These are phyloP conservation scores for Hypomontagnella submonticulosa DNA, from an alignment of 495 filamentous ascomycete species.

Conservation along the genomic window DNA sequence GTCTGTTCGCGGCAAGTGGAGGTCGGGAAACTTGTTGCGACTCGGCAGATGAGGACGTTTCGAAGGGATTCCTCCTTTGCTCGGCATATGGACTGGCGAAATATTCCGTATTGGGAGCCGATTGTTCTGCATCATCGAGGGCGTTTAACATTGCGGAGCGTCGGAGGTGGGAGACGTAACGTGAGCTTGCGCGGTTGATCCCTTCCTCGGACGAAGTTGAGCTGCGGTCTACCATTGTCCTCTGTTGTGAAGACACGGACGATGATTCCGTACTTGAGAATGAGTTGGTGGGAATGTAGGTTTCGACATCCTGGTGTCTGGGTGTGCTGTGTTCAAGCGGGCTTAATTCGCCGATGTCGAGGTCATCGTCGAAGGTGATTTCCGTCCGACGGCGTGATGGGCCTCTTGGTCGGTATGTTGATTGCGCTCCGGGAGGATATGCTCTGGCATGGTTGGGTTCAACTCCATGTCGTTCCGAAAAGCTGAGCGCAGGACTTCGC, in stretches of 20 bases:
- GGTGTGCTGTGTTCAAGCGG: slow-evolving; percentile 19
- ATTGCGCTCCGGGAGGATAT: slow-evolving; percentile 32
- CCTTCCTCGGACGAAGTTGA: slow-evolving; percentile 48
- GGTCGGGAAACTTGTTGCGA: slow-evolving; percentile 31
- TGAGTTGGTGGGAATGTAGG: slow-evolving; percentile 45
- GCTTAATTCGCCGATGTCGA: slow-evolving; percentile 17
- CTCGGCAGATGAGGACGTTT: slow-evolving; percentile 19
- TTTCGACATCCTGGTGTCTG: slow-evolving; percentile 38
- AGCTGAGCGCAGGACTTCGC: slow-evolving; percentile 41
- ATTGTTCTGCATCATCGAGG: slow-evolving; percentile 19
- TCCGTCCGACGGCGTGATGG: slow-evolving; percentile 30
- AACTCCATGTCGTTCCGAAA: slow-evolving; percentile 36
- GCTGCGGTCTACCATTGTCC: slow-evolving; percentile 37
- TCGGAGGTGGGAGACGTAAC: slow-evolving; percentile 39
- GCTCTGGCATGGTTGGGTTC: slow-evolving; percentile 22
- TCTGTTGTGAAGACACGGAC: slow-evolving; percentile 40
- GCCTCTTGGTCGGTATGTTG: slow-evolving; percentile 38
- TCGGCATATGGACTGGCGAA: slow-evolving; percentile 27
- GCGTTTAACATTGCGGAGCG: slow-evolving; percentile 22
- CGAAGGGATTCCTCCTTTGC: slow-evolving; percentile 38
- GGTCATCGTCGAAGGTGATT: slow-evolving; percentile 9
- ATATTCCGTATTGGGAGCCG: slow-evolving; percentile 13
- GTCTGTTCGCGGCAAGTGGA: slow-evolving; percentile 42
- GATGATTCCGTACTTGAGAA: slow-evolving; percentile 41
- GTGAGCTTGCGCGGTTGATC: slow-evolving; percentile 20